phyloP scores from a whole-genome alignment of 2,329 filamentous ascomycete species.

The Thelonectria olida region DNA sequence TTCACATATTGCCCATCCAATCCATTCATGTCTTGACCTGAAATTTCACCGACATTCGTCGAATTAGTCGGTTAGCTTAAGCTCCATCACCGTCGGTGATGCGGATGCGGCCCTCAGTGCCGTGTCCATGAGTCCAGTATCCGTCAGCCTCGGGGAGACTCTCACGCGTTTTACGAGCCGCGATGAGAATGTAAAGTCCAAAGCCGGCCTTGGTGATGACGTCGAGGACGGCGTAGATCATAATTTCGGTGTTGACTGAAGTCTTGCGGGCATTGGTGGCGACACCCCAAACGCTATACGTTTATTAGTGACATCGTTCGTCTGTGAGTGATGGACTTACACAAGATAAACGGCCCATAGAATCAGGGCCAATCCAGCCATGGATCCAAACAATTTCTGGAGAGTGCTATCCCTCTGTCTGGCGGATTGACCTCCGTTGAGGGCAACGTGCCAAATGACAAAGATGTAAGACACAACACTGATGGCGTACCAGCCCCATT shows the following conservation, averaged over 20 bases:
- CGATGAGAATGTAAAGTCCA: slow-evolving; percentile 45
- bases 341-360: slow-evolving; percentile 42
- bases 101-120: slow-evolving; percentile 48
- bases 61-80: slow-evolving; percentile 5
- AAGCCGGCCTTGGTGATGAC: slow-evolving; percentile 43
- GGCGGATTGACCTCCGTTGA: slow-evolving; percentile 36
- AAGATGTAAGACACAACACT: slow-evolving; percentile 70
- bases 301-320: background rate
- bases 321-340: slow-evolving; percentile 30
- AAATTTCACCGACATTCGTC: too few relatives aligned
- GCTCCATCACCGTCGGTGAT: slow-evolving; percentile 50
- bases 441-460: slow-evolving; percentile 48
- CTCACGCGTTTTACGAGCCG: slow-evolving; percentile 48
- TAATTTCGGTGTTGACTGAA: slow-evolving; percentile 42
- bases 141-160: slow-evolving; percentile 49
- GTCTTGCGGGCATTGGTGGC: slow-evolving; percentile 38
- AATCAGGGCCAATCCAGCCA: slow-evolving; percentile 34
- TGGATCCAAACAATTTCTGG: slow-evolving; percentile 39
- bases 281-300: slow-evolving; percentile 39
- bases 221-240: slow-evolving; percentile 44
- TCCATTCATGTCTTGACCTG: too few relatives aligned
- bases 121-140: slow-evolving; percentile 50
- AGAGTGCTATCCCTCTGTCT: slow-evolving; percentile 35
- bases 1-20: too few relatives aligned
- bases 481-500: slow-evolving; percentile 71